Conservation (phyloP, 495 filamentous ascomycete species). For the Neurospora cerealis region DNA sequence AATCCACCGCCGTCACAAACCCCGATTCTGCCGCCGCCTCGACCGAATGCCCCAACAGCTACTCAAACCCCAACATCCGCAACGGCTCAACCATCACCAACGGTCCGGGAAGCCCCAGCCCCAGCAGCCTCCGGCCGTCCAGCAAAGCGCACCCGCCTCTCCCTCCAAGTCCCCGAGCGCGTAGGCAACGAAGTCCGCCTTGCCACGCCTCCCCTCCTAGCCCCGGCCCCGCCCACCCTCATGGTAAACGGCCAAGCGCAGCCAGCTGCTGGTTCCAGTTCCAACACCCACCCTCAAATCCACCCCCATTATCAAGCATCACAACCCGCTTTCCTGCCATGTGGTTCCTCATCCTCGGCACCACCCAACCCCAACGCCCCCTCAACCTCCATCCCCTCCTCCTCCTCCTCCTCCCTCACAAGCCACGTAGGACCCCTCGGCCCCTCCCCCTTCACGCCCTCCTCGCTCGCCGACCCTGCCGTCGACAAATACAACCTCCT, state of each 20-base stretch:
- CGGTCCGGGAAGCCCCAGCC: conserved; percentile 5
- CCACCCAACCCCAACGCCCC: background rate
- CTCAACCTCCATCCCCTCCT: background rate
- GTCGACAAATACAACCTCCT: conserved; percentile 36
- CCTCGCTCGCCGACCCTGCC: conserved; percentile 18
- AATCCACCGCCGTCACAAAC: conserved; percentile 22
- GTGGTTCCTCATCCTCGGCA: background rate
- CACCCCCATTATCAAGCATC: background rate
- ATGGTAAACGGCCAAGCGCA: conserved; percentile 53
- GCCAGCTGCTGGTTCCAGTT: conserved; percentile 5
- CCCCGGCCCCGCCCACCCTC: conserved; percentile 31
- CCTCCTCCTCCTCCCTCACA: background rate
- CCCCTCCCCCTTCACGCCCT: conserved; percentile 3
- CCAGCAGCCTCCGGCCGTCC: conserved; percentile 19
- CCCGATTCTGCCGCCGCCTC: conserved; percentile 8
- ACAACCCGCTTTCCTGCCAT: background rate
- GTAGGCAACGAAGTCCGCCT: conserved; percentile 64
- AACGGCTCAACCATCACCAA: conserved; percentile 9
- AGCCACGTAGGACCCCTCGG: background rate
- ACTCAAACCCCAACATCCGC: conserved; percentile 3
- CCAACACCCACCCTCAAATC: conserved; percentile 2
- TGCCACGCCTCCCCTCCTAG: conserved; percentile 54
- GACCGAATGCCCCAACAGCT: conserved; percentile 2
- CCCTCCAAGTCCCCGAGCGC: conserved; percentile 72
- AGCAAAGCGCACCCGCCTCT: conserved; percentile 49